A percentile compares a stretch with the other conserved stretches of the same genome.
Evolutionary conservation across 805 yeast species (phyloP).

Genomic region (Dipodascus geniculatus): DNA sequence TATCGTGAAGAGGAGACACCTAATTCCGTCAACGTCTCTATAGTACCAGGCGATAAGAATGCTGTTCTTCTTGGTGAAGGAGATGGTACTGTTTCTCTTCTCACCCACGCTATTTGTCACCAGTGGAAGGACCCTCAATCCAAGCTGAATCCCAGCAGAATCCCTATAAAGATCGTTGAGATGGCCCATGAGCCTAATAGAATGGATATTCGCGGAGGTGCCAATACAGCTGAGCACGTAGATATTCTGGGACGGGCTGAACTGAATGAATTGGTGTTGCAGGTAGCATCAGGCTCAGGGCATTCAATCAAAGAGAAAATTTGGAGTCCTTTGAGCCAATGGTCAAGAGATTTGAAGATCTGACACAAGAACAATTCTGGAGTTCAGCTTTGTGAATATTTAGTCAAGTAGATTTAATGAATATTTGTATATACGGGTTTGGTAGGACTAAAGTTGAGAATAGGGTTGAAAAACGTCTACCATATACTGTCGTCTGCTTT

Average conservation of each 20-base stretch:
- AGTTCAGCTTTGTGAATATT: not conserved
- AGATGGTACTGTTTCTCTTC: slow-evolving; percentile 85
- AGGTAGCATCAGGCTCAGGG: slow-evolving; percentile 79
- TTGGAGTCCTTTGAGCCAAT: not conserved
- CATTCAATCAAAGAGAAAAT: slow-evolving; percentile 46
- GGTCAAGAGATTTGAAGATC: not conserved
- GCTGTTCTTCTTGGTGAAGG: slow-evolving; percentile 84
- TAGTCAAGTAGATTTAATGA: too few relatives aligned
- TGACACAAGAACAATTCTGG: too few relatives aligned
- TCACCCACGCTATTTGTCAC: slow-evolving; percentile 85
- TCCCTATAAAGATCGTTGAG: slow-evolving; percentile 71
- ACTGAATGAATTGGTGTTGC: slow-evolving; percentile 72
- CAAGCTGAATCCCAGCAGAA: slow-evolving; percentile 67
- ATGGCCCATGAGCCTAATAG: slow-evolving; percentile 87
- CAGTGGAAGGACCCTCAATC: slow-evolving; percentile 62
- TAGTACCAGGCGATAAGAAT: slow-evolving; percentile 49
- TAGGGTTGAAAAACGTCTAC: not conserved
- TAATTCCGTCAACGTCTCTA: slow-evolving; percentile 53
- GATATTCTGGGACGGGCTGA: slow-evolving; percentile 92
- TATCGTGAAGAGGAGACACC: slow-evolving; percentile 56
- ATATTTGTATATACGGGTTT: too few relatives aligned
- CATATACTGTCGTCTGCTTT: not conserved
- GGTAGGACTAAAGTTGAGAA: not conserved
- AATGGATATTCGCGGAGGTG: slow-evolving; percentile 93
- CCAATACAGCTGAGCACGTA: slow-evolving; percentile 95